Evolutionary conservation across 2,329 filamentous ascomycete species (phyloP), one percentile per base, ranked within the genome.

Genomic region (Cladophialophora yegresii): DNA sequence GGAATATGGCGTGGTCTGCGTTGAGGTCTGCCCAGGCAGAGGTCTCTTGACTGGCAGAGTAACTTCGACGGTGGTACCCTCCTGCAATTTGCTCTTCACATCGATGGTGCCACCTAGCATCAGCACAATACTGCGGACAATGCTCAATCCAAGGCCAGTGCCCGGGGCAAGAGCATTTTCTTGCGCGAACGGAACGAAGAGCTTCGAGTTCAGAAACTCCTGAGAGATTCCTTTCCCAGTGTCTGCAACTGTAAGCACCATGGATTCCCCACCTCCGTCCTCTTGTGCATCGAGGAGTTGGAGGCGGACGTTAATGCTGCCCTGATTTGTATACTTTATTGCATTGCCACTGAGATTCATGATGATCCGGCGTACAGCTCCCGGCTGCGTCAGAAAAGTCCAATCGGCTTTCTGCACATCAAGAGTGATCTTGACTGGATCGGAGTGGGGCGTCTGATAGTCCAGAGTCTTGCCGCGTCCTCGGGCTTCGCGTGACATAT

Each of bases 101-200:
- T 84, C 80, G 23, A 89, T 82, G 0, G 78, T 77, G 0, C 87
- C 87, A 5, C 81, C 80, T 0, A 89, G 76, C 45, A 82, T 82
- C 16, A 80, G 78, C 2, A 87, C 80, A 1, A 90, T 83, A 69
- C 77, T 69, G 22, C 82, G 80, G 0, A 89, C 87, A 6, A 90
- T 83, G 55, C 82, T 85, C 20, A 90, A 75, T 0, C 88, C 88
- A 0, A 90, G 77, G 0, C 88, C 88, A 0, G 85, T 84, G 0
- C 88, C 88, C 0, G 84, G 81, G 0, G 82, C 77, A 0, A 89
- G 73, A 0, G 77, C 71, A 40, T 87, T 80, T 69, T 89, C 88
- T 67, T 90, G 87, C 0, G 80, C 75, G 65, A 90, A 90, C 0
- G 87, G 84, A 0, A 80, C 81, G 70, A 87, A 90, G 0, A 89